These are phyloP conservation scores for Crucibulum laeve DNA, from an alignment of 768 basidiomycete species.

Conservation along the genomic window DNA sequence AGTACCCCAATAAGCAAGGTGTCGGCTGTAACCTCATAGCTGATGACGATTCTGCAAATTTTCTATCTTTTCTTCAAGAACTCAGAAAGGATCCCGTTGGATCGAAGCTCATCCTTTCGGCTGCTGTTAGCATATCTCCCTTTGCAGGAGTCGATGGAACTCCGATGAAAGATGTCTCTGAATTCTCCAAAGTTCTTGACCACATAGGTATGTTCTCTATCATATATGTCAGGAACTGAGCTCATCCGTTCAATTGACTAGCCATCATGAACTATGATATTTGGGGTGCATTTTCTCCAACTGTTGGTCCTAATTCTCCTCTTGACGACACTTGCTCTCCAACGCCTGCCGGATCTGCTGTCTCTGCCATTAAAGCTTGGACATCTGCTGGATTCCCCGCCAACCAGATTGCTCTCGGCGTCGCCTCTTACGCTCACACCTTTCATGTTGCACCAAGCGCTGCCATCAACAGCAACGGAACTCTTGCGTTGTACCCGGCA, in stretches of 20 bases:
- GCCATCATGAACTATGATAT: conserved; percentile 65
- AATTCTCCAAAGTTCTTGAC: conserved; percentile 59
- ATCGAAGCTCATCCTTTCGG: conserved; percentile 48
- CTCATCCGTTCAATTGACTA: conserved; percentile 12
- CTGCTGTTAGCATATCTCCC: conserved; percentile 31
- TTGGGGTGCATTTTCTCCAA: conserved; percentile 41
- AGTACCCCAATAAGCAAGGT: conserved; percentile 69
- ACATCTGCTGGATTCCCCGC: conserved; percentile 70
- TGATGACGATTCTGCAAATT: conserved; percentile 64
- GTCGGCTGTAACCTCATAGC: conserved; percentile 61
- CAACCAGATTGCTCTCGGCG: conserved; percentile 33
- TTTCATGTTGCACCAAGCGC: conserved; percentile 37
- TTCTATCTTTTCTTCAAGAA: conserved; percentile 67
- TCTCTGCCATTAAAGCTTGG: conserved; percentile 72
- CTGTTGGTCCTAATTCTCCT: conserved; percentile 82
- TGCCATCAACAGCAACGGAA: neutral
- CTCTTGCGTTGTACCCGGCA: neutral
- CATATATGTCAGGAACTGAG: neutral
- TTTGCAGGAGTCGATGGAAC: conserved; percentile 42
- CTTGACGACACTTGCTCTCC: conserved; percentile 66
- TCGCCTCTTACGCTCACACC: conserved; percentile 71
- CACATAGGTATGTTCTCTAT: conserved; percentile 25
- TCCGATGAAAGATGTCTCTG: conserved; percentile 64
- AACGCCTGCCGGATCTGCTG: conserved; percentile 63
- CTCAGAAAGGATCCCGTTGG: conserved; percentile 53